Percentiles rank a stretch among this genome's conserved stretches.
phyloP scores from a whole-genome alignment of 805 yeast genomes.

The Pichia exigua region DNA sequence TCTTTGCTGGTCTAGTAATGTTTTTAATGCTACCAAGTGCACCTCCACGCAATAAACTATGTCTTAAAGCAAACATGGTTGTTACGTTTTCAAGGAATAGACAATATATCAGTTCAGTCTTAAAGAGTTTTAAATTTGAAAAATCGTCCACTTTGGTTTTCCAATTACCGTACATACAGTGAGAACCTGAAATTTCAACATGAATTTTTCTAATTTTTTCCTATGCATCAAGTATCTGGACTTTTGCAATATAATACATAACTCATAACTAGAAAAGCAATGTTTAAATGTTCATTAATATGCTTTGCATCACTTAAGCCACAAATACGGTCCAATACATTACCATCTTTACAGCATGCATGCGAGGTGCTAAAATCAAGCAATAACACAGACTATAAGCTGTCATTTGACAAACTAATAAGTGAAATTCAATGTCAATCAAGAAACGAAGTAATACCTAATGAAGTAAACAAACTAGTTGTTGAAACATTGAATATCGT shows the following conservation, averaged over 20 bases:
- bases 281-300: neutral
- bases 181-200: neutral
- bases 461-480: neutral
- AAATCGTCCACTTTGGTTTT: neutral
- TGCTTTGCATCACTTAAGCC: neutral
- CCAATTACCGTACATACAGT: neutral
- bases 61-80: conserved; percentile 5
- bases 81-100: neutral
- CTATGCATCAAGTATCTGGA: neutral
- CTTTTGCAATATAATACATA: too few relatives aligned
- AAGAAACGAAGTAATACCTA: neutral
- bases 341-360: neutral
- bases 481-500: neutral
- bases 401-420: neutral
- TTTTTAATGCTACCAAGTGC: neutral
- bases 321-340: neutral
- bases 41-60: neutral
- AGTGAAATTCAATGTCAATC: neutral
- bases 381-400: neutral
- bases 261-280: neutral
- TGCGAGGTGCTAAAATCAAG: neutral
- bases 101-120: too few relatives aligned
- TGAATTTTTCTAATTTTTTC: neutral
- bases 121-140: neutral
- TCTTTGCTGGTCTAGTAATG: neutral